Evolutionary conservation across 2,329 filamentous ascomycete species (phyloP).

Genomic region (Cladosporium sp.): DNA sequence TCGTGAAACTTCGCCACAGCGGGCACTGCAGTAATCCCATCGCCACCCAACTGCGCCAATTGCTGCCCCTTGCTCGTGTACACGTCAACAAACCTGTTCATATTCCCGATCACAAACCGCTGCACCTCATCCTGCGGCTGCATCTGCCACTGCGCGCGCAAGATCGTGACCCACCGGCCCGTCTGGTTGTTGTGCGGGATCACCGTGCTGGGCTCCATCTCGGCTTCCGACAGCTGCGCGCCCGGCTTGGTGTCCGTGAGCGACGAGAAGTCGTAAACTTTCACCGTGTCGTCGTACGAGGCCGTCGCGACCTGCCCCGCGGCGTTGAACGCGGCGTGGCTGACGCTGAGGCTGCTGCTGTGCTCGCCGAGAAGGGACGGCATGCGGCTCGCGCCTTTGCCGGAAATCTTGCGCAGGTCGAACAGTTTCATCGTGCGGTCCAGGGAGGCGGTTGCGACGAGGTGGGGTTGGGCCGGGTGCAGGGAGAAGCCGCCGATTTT

Average conservation of each 20-base stretch:
- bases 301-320: conserved; percentile 83
- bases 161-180: conserved; percentile 83
- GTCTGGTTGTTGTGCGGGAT: conserved; percentile 93
- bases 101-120: conserved; percentile 89
- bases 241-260: conserved; percentile 75
- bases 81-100: conserved; percentile 84
- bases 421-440: conserved; percentile 87
- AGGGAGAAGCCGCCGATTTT: conserved; percentile 94
- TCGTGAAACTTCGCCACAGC: conserved; percentile 89
- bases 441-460: conserved; percentile 81
- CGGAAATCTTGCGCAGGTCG: conserved; percentile 76
- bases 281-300: conserved; percentile 91
- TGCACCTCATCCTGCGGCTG: conserved; percentile 71
- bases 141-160: conserved; percentile 85
- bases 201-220: conserved; percentile 62
- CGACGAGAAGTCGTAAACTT: conserved; percentile 72
- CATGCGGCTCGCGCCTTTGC: conserved; percentile 52
- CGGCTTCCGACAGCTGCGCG: conserved; percentile 51
- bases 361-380: conserved; percentile 76
- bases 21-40: conserved; percentile 89
- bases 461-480: conserved; percentile 71
- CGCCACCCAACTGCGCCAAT: conserved; percentile 78
- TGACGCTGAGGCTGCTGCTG: conserved; percentile 75
- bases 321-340: conserved; percentile 83
- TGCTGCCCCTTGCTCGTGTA: conserved; percentile 79